Evolutionary conservation across 2,329 filamentous ascomycete species (phyloP).

Genomic region (Exophiala dermatitidis): DNA sequence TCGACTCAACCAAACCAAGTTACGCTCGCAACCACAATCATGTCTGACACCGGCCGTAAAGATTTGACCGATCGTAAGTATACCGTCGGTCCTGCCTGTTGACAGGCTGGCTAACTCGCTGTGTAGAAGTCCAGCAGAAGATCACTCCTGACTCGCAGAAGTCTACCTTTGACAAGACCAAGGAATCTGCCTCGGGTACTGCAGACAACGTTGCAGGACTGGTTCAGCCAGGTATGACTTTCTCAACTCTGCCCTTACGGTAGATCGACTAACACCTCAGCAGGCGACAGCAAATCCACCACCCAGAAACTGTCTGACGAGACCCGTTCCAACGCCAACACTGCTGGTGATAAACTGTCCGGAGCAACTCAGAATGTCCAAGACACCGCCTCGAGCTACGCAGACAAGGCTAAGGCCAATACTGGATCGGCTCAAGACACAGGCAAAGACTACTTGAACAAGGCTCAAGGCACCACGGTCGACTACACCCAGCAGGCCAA

Average conservation of each 20-base stretch:
- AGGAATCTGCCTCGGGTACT: conserved; percentile 50
- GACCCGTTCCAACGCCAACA: conserved; percentile 9
- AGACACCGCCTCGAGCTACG: conserved; percentile 11
- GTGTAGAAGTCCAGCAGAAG: conserved; percentile 46
- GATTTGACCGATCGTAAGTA: conserved; percentile 45
- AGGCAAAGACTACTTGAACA: conserved; percentile 5
- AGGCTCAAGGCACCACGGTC: conserved; percentile 1
- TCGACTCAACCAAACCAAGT: conserved; percentile 1
- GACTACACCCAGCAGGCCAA: conserved; percentile 1
- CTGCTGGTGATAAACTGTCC: conserved; percentile 13
- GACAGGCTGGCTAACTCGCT: conserved; percentile 6
- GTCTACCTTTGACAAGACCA: conserved; percentile 53
- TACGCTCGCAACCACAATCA: conserved; percentile 25
- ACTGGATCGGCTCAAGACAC: conserved; percentile 12
- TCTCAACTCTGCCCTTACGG: neutral
- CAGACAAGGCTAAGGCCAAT: conserved; percentile 8
- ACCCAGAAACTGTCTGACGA: conserved; percentile 45
- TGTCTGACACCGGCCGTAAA: conserved; percentile 56
- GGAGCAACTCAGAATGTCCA: conserved; percentile 9
- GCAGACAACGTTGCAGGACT: conserved; percentile 46
- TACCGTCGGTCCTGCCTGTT: too few relatives aligned
- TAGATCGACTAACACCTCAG: conserved; percentile 1
- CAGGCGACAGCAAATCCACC: conserved; percentile 49
- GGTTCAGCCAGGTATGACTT: conserved; percentile 30
- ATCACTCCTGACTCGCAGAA: conserved; percentile 54